Percentiles rank a stretch among this genome's conserved stretches.
phyloP scores from a whole-genome alignment of 2,329 filamentous ascomycete genomes.

The Colletotrichum cordylinicola region DNA sequence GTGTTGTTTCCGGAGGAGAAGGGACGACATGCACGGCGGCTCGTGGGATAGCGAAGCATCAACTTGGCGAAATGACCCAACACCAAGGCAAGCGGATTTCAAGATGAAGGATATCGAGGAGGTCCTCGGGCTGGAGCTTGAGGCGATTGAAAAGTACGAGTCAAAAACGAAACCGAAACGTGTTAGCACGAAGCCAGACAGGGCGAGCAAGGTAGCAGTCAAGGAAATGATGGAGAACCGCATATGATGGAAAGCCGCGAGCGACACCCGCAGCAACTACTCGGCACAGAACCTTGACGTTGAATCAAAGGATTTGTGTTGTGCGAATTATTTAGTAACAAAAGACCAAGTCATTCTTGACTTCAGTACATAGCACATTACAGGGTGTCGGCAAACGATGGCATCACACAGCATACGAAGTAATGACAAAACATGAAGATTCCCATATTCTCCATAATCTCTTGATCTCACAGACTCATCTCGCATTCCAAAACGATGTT shows the following conservation, averaged over 20 bases:
- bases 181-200: not conserved
- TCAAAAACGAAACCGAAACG: not conserved
- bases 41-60: not conserved
- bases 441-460: not conserved
- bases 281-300: not conserved
- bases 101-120: not conserved
- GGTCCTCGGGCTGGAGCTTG: not conserved
- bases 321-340: not conserved
- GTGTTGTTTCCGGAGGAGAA: not conserved
- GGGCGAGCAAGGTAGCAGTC: not conserved
- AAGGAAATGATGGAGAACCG: not conserved
- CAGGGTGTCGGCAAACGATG: not conserved
- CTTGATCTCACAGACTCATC: not conserved
- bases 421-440: not conserved
- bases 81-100: not conserved
- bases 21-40: not conserved
- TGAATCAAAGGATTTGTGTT: not conserved
- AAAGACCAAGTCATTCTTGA: not conserved
- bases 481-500: not conserved
- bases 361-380: not conserved
- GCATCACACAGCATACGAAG: not conserved
- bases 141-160: not conserved
- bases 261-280: not conserved
- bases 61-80: not conserved
- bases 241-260: not conserved